A percentile compares a stretch with the other conserved stretches of the same genome.
Conservation (phyloP, 73 alveolate genomes). For the Paraurostyla sp. region DNA sequence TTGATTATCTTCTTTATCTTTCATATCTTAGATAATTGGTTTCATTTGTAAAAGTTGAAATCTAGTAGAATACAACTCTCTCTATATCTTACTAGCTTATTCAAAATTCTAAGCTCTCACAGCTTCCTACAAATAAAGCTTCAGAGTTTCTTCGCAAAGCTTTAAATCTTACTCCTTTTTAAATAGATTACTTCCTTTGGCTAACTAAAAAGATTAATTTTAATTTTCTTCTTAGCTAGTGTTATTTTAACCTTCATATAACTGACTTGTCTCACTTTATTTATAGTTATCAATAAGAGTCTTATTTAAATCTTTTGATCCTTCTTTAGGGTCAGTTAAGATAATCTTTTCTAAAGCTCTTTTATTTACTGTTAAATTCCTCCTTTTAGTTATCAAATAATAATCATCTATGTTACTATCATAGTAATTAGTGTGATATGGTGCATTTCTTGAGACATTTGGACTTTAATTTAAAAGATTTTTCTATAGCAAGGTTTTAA, state of each 20-base stretch:
- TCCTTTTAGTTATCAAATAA: not conserved
- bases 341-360: not conserved
- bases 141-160: not conserved
- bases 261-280: slow-evolving; percentile 7
- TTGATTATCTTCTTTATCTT: slow-evolving; percentile 1
- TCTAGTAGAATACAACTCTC: not conserved
- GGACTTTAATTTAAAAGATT: not conserved
- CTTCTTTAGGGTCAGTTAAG: not conserved
- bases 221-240: not conserved
- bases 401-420: not conserved
- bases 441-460: not conserved
- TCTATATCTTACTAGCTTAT: slow-evolving; percentile 15
- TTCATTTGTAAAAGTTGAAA: slow-evolving; percentile 12
- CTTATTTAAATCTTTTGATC: no score
- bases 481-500: not conserved
- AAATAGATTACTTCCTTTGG: not conserved
- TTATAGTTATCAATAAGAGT: not conserved
- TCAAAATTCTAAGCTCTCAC: not conserved
- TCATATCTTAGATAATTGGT: slow-evolving; percentile 15
- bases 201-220: not conserved
- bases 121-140: not conserved
- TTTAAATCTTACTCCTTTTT: not conserved
- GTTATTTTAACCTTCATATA: not conserved
- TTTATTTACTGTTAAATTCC: not conserved
- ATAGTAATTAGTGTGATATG: not conserved